These are phyloP conservation scores for Solanum hybrid DNA, from an alignment of 305 asterid species.

Conservation along the genomic window DNA sequence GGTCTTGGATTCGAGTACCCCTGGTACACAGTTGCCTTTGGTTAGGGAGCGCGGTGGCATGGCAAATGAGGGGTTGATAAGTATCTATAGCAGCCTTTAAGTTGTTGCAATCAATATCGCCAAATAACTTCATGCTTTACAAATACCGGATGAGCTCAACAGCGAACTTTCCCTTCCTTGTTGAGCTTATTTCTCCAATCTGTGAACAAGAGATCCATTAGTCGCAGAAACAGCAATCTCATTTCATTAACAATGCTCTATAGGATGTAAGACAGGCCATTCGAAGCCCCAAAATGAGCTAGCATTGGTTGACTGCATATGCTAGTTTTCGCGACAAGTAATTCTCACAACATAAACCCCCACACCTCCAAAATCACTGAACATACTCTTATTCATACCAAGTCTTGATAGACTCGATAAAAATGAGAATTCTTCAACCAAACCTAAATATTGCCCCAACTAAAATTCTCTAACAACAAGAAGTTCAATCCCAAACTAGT, in stretches of 20 bases:
- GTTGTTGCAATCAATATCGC: not conserved
- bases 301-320: not conserved
- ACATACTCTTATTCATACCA: not conserved
- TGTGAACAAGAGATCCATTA: conserved; percentile 6
- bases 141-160: conserved; percentile 70
- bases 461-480: not conserved
- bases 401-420: not conserved
- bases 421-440: not conserved
- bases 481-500: not conserved
- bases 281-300: not conserved
- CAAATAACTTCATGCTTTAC: conserved; percentile 17
- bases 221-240: not conserved
- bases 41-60: not conserved
- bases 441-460: not conserved
- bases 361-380: not conserved
- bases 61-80: not conserved
- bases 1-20: not conserved
- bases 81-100: not conserved
- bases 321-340: not conserved
- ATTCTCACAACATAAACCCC: not conserved
- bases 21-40: not conserved
- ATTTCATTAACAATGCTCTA: not conserved
- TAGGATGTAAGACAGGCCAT: not conserved
- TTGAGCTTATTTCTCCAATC: conserved; percentile 72
- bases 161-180: conserved; percentile 70